Percentiles rank a stretch among this genome's conserved stretches.
Conservation (phyloP, 1,139 yeast species). For the Yamadazyma dushanensis region DNA sequence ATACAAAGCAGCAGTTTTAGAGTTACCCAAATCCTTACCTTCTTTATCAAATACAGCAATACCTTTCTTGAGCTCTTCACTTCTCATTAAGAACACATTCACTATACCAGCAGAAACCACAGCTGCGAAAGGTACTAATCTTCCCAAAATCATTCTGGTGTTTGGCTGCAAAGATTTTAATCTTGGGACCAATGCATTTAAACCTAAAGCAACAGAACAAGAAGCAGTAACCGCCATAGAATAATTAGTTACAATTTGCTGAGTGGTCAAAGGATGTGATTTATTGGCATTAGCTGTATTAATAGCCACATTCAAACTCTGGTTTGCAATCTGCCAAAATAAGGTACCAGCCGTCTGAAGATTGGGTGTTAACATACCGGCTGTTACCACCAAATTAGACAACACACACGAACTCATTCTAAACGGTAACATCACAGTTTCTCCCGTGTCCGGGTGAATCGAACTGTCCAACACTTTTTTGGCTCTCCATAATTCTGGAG, state of each 20-base stretch:
- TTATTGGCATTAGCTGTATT: slow-evolving; percentile 96
- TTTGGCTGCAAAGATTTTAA: slow-evolving; percentile 65
- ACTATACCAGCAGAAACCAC: slow-evolving; percentile 96
- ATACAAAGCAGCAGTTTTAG: slow-evolving; percentile 80
- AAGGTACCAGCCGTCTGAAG: slow-evolving; percentile 86
- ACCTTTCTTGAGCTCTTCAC: slow-evolving; percentile 90
- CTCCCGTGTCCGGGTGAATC: slow-evolving; percentile 94
- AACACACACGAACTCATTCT: slow-evolving; percentile 96
- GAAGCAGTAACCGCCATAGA: slow-evolving; percentile 90
- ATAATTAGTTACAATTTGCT: slow-evolving; percentile 76
- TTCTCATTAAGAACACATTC: slow-evolving; percentile 92
- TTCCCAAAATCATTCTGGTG: slow-evolving; percentile 69
- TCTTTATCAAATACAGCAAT: slow-evolving; percentile 65
- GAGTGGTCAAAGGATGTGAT: slow-evolving; percentile 81
- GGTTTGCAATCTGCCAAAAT: slow-evolving; percentile 98
- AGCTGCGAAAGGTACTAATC: slow-evolving; percentile 96
- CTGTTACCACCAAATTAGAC: slow-evolving; percentile 90
- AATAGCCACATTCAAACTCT: slow-evolving; percentile 92
- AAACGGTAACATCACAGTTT: slow-evolving; percentile 86
- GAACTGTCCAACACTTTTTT: slow-evolving; percentile 85
- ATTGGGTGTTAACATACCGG: slow-evolving; percentile 96
- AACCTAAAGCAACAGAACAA: slow-evolving; percentile 91
- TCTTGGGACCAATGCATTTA: slow-evolving; percentile 83
- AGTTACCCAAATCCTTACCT: slow-evolving; percentile 72
- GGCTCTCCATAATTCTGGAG: slow-evolving; percentile 87